Percentiles rank a stretch among this genome's conserved stretches.
Conservation (phyloP, 148 eudicot species). For the Amaranthus cruentus region DNA sequence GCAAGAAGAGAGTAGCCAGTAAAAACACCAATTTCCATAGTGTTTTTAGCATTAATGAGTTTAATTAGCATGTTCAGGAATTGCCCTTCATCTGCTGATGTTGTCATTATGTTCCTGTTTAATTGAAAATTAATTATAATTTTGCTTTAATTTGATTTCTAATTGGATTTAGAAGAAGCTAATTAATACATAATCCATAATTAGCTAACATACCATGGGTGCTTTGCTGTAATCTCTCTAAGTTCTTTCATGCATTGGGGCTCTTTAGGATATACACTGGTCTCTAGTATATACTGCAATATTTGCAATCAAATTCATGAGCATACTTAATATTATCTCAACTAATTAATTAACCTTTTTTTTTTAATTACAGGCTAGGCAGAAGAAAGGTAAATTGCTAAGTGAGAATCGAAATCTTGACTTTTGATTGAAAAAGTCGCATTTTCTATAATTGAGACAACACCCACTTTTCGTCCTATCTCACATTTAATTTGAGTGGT, state of each 20-base stretch:
- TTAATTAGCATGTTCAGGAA: constrained; percentile 75
- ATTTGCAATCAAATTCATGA: neutral
- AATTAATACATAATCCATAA: too few species aligned
- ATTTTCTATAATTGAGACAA: too few species aligned
- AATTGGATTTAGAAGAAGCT: neutral
- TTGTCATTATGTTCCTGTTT: constrained; percentile 75
- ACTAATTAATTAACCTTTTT: too few species aligned
- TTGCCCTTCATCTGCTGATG: constrained; percentile 91
- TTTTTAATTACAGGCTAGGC: too few species aligned
- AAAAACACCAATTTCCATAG: constrained; percentile 86
- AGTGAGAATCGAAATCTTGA: too few species aligned
- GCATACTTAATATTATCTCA: too few species aligned
- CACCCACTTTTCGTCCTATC: too few species aligned
- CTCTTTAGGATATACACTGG: constrained; percentile 85
- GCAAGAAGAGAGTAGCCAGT: constrained; percentile 93
- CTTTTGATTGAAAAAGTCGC: too few species aligned
- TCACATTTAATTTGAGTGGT: too few species aligned
- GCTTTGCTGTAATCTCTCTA: constrained; percentile 82
- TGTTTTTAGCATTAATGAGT: constrained; percentile 73
- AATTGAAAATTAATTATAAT: neutral
- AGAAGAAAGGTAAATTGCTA: too few species aligned
- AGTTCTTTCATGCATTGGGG: constrained; percentile 86
- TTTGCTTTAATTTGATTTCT: neutral
- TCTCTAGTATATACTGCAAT: constrained; percentile 74
- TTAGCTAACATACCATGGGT: constrained; percentile 54